Percentiles rank a stretch among this genome's conserved stretches.
These are phyloP conservation scores for Pseudonitzschia delicatissima DNA, from an alignment of 108 stramenopile genomes.

Conservation along the genomic window DNA sequence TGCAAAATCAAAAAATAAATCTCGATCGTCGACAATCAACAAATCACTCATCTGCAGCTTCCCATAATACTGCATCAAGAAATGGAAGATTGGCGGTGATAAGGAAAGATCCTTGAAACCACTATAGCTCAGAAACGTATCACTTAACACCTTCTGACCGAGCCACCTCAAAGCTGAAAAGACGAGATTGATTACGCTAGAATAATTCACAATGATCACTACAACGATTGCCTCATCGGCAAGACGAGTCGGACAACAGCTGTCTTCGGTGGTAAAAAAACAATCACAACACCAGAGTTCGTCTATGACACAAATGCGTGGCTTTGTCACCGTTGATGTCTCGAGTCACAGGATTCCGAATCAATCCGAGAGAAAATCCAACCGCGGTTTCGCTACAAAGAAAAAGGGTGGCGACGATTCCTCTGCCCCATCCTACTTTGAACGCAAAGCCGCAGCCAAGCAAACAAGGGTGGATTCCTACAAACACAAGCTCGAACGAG, in stretches of 20 bases:
- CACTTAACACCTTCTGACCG: too few species aligned
- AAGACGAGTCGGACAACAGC: constrained; percentile 2
- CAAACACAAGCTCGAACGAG: constrained; percentile 37
- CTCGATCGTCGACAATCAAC: too few species aligned
- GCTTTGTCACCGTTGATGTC: background rate
- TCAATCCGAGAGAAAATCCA: background rate
- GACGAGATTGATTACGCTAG: background rate
- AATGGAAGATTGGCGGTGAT: too few species aligned
- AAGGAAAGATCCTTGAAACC: too few species aligned
- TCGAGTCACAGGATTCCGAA: background rate
- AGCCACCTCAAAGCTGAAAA: too few species aligned
- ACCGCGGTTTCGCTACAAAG: constrained; percentile 1
- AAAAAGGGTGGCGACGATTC: background rate
- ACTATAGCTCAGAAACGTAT: too few species aligned
- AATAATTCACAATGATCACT: background rate
- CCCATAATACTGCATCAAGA: too few species aligned
- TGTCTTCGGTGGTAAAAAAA: background rate
- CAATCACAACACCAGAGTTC: background rate
- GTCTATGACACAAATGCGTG: background rate
- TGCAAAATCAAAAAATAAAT: too few species aligned
- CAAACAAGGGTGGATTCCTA: constrained; percentile 46
- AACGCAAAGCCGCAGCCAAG: constrained; percentile 56
- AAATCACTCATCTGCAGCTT: too few species aligned
- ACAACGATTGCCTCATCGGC: background rate
- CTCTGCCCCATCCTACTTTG: constrained; percentile 17